phyloP scores from a whole-genome alignment of 768 basidiomycete species.

The Naganishia vaughanmartiniae region DNA sequence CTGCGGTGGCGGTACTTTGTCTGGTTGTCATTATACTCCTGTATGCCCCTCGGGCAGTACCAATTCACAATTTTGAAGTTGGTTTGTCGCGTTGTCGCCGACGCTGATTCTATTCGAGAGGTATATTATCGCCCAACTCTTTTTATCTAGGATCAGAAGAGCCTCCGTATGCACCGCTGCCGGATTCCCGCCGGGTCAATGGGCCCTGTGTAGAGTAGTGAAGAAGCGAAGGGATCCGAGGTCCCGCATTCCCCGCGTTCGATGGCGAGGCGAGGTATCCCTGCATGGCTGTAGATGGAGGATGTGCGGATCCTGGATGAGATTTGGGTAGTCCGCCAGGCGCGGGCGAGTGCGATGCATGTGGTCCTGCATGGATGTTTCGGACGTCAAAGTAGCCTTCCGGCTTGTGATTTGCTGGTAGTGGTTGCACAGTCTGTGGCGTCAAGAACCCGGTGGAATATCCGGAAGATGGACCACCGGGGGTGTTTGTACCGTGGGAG shows the following conservation, averaged over 20 bases:
- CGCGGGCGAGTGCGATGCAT: not conserved
- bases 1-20: too few relatives aligned
- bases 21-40: too few relatives aligned
- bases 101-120: too few relatives aligned
- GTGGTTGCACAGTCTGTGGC: not conserved
- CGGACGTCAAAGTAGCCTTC: slow-evolving; percentile 5
- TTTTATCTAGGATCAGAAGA: not conserved
- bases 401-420: not conserved
- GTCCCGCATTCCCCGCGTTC: not conserved
- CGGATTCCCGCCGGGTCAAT: not conserved
- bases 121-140: too few relatives aligned
- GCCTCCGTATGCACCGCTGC: not conserved
- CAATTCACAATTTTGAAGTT: too few relatives aligned
- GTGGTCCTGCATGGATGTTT: not conserved
- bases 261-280: not conserved
- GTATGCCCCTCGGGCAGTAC: too few relatives aligned
- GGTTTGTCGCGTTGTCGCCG: too few relatives aligned
- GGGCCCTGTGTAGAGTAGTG: not conserved
- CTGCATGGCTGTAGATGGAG: not conserved
- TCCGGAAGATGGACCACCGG: not conserved
- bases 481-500: not conserved
- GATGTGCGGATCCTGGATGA: not conserved
- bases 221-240: not conserved
- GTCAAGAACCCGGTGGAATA: slow-evolving; percentile 7
- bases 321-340: not conserved